Percentiles rank a stretch among this genome's conserved stretches.
These are phyloP conservation scores for Cryptococcus jaspeensis DNA, from an alignment of 1,284 basidiomycete genomes.

Conservation along the genomic window DNA sequence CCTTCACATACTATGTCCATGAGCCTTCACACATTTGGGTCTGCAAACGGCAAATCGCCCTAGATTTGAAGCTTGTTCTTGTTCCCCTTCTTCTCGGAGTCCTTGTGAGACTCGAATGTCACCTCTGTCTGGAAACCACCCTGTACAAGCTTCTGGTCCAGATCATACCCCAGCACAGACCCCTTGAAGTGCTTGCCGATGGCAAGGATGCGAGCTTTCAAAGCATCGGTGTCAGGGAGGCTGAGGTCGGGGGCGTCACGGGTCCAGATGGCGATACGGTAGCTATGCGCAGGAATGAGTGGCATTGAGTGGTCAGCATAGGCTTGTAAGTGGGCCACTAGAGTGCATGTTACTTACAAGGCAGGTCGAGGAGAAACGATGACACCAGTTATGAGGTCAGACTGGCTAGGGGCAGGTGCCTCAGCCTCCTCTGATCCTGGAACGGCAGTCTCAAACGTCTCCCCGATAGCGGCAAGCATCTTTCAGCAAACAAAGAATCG, in stretches of 20 bases:
- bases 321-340: background rate
- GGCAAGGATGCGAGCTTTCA: slow-evolving; percentile 69
- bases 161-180: slow-evolving; percentile 75
- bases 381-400: slow-evolving; percentile 83
- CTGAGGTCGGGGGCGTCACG: slow-evolving; percentile 65
- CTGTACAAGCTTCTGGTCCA: slow-evolving; percentile 64
- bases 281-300: slow-evolving; percentile 56
- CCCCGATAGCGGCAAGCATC: slow-evolving; percentile 96
- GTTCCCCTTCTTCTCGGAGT: slow-evolving; percentile 92
- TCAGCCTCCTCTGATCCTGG: slow-evolving; percentile 29
- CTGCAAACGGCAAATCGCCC: slow-evolving; percentile 16
- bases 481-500: slow-evolving; percentile 41
- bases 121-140: slow-evolving; percentile 85
- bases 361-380: slow-evolving; percentile 91
- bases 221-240: slow-evolving; percentile 44
- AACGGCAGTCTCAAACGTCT: slow-evolving; percentile 83
- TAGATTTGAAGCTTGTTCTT: slow-evolving; percentile 74
- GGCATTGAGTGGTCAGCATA: background rate
- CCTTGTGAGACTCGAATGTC: slow-evolving; percentile 86
- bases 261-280: slow-evolving; percentile 96
- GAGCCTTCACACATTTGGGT: background rate
- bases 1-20: background rate
- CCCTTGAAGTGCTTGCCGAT: slow-evolving; percentile 87
- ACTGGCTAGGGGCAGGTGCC: slow-evolving; percentile 49
- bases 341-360: slow-evolving; percentile 56